These are phyloP conservation scores for Xylaria sp. DNA, from an alignment of 2,329 filamentous ascomycete genomes.

Conservation along the genomic window DNA sequence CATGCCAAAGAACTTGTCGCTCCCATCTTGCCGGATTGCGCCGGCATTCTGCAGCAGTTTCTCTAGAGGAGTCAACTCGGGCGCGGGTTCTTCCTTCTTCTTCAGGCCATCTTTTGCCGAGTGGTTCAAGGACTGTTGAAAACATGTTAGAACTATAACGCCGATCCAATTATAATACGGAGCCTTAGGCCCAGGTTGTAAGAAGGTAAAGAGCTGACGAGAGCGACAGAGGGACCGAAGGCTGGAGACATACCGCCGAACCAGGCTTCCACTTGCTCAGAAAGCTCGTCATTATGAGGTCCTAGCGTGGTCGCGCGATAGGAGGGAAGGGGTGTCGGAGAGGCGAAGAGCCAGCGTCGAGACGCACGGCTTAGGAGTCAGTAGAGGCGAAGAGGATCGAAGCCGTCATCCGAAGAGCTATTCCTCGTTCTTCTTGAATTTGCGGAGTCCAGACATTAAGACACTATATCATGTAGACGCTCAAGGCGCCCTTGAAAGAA, in stretches of 20 bases:
- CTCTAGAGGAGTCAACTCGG: slow-evolving; percentile 71
- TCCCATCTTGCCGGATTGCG: slow-evolving; percentile 84
- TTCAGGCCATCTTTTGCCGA: slow-evolving; percentile 59
- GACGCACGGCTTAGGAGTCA: slow-evolving; percentile 44
- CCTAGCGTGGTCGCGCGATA: slow-evolving; percentile 2
- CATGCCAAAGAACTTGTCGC: slow-evolving; percentile 97
- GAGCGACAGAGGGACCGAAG: slow-evolving; percentile 17
- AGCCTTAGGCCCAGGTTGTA: neutral
- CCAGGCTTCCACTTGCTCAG: slow-evolving; percentile 69
- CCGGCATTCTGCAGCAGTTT: slow-evolving; percentile 86
- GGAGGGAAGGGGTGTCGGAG: slow-evolving; percentile 17
- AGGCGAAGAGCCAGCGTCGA: slow-evolving; percentile 42
- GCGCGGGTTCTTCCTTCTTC: slow-evolving; percentile 68
- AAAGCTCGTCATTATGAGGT: slow-evolving; percentile 64
- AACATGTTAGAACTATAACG: slow-evolving; percentile 43
- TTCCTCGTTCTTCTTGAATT: slow-evolving; percentile 30
- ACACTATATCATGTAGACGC: slow-evolving; percentile 24
- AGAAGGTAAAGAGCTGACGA: slow-evolving; percentile 5
- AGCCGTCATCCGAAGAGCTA: slow-evolving; percentile 45
- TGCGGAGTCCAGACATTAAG: slow-evolving; percentile 27
- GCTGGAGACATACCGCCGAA: slow-evolving; percentile 61
- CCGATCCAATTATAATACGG: slow-evolving; percentile 1
- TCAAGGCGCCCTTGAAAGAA: slow-evolving; percentile 20
- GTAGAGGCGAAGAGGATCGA: slow-evolving; percentile 34
- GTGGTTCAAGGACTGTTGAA: slow-evolving; percentile 56